These are phyloP conservation scores for Prinsepia uniflora DNA, from an alignment of 306 rosid species.

Conservation along the genomic window DNA sequence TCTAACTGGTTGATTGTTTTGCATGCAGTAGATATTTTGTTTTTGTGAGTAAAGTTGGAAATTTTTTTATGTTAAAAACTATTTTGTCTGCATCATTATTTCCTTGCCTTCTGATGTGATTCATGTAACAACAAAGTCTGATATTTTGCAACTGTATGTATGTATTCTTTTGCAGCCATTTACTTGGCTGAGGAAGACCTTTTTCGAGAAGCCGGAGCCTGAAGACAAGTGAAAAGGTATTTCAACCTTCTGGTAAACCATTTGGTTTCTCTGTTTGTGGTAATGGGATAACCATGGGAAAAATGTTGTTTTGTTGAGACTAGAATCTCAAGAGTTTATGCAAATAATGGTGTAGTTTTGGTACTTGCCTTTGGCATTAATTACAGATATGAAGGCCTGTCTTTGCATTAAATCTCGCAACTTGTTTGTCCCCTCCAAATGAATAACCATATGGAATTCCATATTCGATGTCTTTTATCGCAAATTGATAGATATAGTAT, in stretches of 20 bases:
- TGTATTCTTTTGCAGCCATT: slow-evolving; percentile 63
- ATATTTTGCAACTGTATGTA: slow-evolving; percentile 14
- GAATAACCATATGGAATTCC: no score
- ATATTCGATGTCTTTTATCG: no score
- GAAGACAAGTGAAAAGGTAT: slow-evolving; percentile 42
- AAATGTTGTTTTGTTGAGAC: slow-evolving; percentile 13
- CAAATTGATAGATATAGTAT: no score
- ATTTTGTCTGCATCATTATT: no score
- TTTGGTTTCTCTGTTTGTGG: slow-evolving; percentile 16
- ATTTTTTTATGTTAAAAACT: neutral
- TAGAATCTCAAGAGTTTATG: slow-evolving; percentile 8
- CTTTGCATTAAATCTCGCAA: slow-evolving; percentile 7
- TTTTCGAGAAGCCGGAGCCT: slow-evolving; percentile 62
- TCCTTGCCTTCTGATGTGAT: neutral
- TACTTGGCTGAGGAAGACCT: slow-evolving; percentile 68
- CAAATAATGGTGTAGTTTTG: slow-evolving; percentile 25
- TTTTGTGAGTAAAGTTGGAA: no score
- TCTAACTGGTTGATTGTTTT: neutral
- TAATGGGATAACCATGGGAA: slow-evolving; percentile 10
- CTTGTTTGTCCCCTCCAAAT: neutral
- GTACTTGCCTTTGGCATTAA: neutral
- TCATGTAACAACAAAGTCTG: neutral
- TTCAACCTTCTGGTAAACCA: slow-evolving; percentile 20
- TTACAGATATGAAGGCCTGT: slow-evolving; percentile 26
- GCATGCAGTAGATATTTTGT: no score